A percentile compares a stretch with the other conserved stretches of the same genome.
phyloP scores from a whole-genome alignment of 495 filamentous ascomycete genomes.

The Penicillium goetzii region DNA sequence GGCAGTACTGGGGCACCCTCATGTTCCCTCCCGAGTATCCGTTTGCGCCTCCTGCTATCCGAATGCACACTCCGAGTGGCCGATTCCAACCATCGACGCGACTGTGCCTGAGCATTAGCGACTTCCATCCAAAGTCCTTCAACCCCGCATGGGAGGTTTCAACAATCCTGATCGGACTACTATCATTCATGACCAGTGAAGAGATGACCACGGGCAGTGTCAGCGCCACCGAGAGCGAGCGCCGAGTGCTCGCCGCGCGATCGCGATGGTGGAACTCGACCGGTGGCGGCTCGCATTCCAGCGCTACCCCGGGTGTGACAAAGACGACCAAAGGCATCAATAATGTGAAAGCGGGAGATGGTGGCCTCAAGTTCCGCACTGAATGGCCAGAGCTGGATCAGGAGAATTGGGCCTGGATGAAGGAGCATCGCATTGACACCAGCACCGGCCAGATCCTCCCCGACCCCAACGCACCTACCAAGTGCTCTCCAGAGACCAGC shows the following conservation, averaged over 20 bases:
- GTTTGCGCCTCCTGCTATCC: slow-evolving; percentile 94
- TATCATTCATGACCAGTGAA: slow-evolving; percentile 97
- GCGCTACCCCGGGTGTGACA: slow-evolving; percentile 48
- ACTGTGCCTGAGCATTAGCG: slow-evolving; percentile 91
- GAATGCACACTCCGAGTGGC: slow-evolving; percentile 97
- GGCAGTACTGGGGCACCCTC: slow-evolving; percentile 97
- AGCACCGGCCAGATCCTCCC: slow-evolving; percentile 66
- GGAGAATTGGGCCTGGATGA: slow-evolving; percentile 95
- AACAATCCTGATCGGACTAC: slow-evolving; percentile 90
- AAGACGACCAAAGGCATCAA: slow-evolving; percentile 60
- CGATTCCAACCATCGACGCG: slow-evolving; percentile 92
- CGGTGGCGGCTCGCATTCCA: slow-evolving; percentile 79
- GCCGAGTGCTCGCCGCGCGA: slow-evolving; percentile 74
- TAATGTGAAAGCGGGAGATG: slow-evolving; percentile 81
- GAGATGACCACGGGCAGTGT: slow-evolving; percentile 98
- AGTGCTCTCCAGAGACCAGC: slow-evolving; percentile 65
- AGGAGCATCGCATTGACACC: slow-evolving; percentile 78
- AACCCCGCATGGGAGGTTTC: slow-evolving; percentile 99
- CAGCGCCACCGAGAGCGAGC: slow-evolving; percentile 75
- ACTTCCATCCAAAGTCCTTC: slow-evolving; percentile 97
- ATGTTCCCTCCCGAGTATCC: slow-evolving; percentile 96
- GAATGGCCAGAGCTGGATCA: slow-evolving; percentile 91
- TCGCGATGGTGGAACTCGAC: slow-evolving; percentile 97
- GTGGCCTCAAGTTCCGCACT: slow-evolving; percentile 81
- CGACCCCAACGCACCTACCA: slow-evolving; percentile 44